Evolutionary conservation across 2,329 filamentous ascomycete species (phyloP), one percentile per base, ranked within the genome.

Genomic region (Paecilomyces fulvus): DNA sequence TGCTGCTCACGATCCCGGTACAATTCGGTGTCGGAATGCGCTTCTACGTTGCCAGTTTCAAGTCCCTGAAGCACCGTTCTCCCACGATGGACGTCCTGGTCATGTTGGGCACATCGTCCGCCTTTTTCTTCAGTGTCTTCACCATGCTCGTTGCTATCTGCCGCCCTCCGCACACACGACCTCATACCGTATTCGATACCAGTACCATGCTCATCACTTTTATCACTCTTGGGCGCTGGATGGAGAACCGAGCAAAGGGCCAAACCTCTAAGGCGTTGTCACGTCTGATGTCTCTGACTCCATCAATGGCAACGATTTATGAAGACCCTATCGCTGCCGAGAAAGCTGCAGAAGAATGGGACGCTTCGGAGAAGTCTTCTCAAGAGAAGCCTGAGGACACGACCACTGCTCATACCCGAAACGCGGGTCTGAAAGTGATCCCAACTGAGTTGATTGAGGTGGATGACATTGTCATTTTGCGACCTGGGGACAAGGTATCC

Each of bases 201-300:
- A 96, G 92, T 73, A 96, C 91, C 21, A 99, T 97, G 94, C 80
- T 99, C 53, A 92, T 99, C 71, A 96, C 91, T 0, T 97, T 99
- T 70, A 90, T 96, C 71, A 91, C 88, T 1, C 76, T 99, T 2
- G 90, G 94, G 3, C 86, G 94, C 33, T 99, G 88, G 76, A 76
- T 99, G 17, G 94, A 99, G 74, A 99, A 97, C 69, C 80, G 86
- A 17, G 94, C 94, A 54, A 99, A 97, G 76, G 94, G 94, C 0
- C 90, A 97, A 74, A 99, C 94, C 0, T 96, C 92, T 4, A 94
- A 90, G 69, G 94, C 94, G 0, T 81, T 99, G 2, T 97, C 92
- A 7, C 83, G 87, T 23, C 83, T 99, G 31, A 99, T 99, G 94
- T 96, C 90, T 14, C 79, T 99, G 51, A 90, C 94, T 25, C 94